phyloP scores from a whole-genome alignment of 2,329 filamentous ascomycete genomes.

The Phialophora macrospora region DNA sequence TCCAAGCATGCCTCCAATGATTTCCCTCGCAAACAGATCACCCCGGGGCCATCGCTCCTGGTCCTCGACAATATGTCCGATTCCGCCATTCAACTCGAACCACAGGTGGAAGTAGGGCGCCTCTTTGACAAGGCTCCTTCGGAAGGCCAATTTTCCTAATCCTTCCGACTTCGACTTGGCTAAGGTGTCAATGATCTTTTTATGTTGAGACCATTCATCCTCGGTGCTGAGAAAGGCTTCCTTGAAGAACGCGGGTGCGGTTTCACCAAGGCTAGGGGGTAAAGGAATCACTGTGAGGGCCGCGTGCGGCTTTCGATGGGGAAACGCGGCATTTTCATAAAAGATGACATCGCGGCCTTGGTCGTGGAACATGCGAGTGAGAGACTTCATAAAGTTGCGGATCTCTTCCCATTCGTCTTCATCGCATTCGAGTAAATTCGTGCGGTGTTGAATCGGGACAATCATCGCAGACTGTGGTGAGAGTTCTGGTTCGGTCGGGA shows the following conservation, averaged over 20 bases:
- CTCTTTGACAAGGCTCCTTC: conserved; percentile 83
- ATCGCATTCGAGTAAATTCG: conserved; percentile 94
- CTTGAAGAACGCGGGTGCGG: conserved; percentile 89
- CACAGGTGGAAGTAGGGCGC: conserved; percentile 99
- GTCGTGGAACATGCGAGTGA: conserved; percentile 92
- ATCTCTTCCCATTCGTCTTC: conserved; percentile 99
- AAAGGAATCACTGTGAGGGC: conserved; percentile 85
- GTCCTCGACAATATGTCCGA: conserved; percentile 93
- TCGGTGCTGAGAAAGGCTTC: conserved; percentile 89
- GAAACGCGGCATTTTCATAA: conserved; percentile 92
- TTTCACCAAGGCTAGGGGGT: conserved; percentile 88
- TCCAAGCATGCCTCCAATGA: conserved; percentile 91
- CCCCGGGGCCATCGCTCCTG: conserved; percentile 82
- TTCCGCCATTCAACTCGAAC: conserved; percentile 88
- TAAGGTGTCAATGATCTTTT: conserved; percentile 88
- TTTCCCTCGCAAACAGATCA: conserved; percentile 89
- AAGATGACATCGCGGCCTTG: conserved; percentile 92
- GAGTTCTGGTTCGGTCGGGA: conserved; percentile 88
- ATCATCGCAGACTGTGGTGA: conserved; percentile 83
- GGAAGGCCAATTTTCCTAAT: conserved; percentile 79
- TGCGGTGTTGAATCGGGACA: conserved; percentile 82
- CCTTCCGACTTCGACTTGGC: conserved; percentile 60
- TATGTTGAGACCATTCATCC: conserved; percentile 94
- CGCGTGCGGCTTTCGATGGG: conserved; percentile 78
- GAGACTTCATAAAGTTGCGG: conserved; percentile 97